These are phyloP conservation scores for Diaporthe aspalathi DNA, from an alignment of 2,329 filamentous ascomycete species.

Conservation along the genomic window DNA sequence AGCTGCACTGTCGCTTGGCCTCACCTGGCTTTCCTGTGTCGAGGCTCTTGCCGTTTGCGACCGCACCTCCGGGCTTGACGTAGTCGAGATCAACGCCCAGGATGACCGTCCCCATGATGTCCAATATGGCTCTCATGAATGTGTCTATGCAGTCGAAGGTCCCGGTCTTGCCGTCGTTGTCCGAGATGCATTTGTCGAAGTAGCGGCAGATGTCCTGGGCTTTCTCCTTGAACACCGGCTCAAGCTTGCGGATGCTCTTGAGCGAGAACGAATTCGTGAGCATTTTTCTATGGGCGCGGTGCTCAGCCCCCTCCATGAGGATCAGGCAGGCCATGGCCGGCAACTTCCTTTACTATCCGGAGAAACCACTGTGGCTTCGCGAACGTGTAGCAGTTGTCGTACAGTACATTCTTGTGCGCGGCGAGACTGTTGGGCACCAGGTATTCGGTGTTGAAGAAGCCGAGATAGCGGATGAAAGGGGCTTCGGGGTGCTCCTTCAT, in stretches of 20 bases:
- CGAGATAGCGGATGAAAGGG: conserved; percentile 54
- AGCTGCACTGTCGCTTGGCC: conserved; percentile 34
- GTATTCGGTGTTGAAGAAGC: conserved; percentile 50
- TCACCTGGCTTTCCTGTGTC: neutral
- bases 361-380: conserved; percentile 50
- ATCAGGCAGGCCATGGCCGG: conserved; percentile 50
- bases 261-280: conserved; percentile 51
- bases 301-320: conserved; percentile 51
- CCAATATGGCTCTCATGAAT: conserved; percentile 49
- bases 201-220: conserved; percentile 45
- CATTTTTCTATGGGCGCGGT: conserved; percentile 50
- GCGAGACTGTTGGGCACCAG: conserved; percentile 52
- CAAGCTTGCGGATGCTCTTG: conserved; percentile 51
- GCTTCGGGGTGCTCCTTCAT: conserved; percentile 48
- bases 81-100: conserved; percentile 49
- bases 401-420: conserved; percentile 52
- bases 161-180: conserved; percentile 1
- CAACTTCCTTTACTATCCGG: conserved; percentile 50
- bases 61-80: neutral
- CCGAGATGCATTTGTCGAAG: conserved; percentile 46
- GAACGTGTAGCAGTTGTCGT: conserved; percentile 54
- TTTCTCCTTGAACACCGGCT: conserved; percentile 52
- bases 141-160: conserved; percentile 34
- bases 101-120: conserved; percentile 49
- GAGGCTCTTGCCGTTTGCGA: neutral